These are phyloP conservation scores for Linaria vulgaris DNA, from an alignment of 257 asterid species.

Conservation along the genomic window DNA sequence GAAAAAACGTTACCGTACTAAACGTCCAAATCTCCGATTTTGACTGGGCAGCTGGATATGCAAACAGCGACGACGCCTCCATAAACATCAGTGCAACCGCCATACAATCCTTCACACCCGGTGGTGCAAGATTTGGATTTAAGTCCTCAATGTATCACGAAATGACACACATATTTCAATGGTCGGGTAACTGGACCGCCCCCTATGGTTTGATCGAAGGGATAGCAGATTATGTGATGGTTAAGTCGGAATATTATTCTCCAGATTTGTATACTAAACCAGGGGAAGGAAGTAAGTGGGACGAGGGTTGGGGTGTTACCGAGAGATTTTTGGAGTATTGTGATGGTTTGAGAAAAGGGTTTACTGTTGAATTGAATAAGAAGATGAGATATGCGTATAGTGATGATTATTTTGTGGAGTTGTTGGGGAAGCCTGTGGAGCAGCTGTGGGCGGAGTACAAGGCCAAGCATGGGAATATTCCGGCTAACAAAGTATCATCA, in stretches of 20 bases:
- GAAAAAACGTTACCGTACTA: conserved; percentile 7
- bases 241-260: conserved; percentile 23
- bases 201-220: conserved; percentile 49
- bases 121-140: conserved; percentile 8
- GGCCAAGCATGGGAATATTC: conserved; percentile 29
- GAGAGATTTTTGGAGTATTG: conserved; percentile 40
- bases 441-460: conserved; percentile 46
- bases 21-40: conserved; percentile 19
- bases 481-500: not conserved
- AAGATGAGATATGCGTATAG: conserved; percentile 36
- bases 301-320: conserved; percentile 43
- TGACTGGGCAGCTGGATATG: conserved; percentile 1
- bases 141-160: conserved; percentile 35
- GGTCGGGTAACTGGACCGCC: conserved; percentile 33
- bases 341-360: conserved; percentile 34
- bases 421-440: conserved; percentile 41
- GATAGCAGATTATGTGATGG: conserved; percentile 36
- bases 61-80: conserved; percentile 18
- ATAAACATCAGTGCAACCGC: conserved; percentile 2
- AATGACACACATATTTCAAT: conserved; percentile 45
- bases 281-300: conserved; percentile 38
- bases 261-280: conserved; percentile 11
- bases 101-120: not conserved
- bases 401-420: conserved; percentile 34
- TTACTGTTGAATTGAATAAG: conserved; percentile 36